Conservation (phyloP, 768 basidiomycete species). For the Lactarius deliciosus region DNA sequence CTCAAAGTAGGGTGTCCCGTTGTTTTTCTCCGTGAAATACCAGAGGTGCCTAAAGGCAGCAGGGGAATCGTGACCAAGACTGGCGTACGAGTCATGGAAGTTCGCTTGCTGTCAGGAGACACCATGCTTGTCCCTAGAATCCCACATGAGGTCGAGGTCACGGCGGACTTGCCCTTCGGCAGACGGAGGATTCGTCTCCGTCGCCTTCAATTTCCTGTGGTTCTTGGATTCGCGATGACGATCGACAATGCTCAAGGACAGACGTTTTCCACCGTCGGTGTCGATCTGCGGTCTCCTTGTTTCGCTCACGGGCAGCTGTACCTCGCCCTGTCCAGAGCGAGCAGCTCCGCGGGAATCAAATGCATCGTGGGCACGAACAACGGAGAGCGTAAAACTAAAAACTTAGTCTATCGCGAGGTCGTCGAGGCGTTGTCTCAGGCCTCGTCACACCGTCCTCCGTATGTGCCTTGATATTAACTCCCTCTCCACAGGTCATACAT, state of each 20-base stretch:
- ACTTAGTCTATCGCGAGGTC: not conserved
- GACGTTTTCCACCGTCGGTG: not conserved
- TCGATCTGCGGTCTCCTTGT: not conserved
- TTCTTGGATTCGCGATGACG: constrained; percentile 4
- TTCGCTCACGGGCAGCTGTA: not conserved
- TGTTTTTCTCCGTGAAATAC: not conserved
- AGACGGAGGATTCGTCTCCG: not conserved
- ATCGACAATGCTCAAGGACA: not conserved
- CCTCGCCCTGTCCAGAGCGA: not conserved
- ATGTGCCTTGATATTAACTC: not conserved
- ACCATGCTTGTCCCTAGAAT: not conserved
- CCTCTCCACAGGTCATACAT: not conserved
- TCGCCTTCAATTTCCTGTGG: not conserved
- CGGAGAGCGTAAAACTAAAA: not conserved
- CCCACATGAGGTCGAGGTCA: not conserved
- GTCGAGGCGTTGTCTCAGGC: not conserved
- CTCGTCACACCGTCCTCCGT: not conserved
- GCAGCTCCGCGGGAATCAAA: not conserved
- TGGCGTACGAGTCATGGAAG: not conserved
- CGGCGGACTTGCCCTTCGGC: not conserved
- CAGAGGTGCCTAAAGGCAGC: not conserved
- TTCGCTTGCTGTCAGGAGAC: not conserved
- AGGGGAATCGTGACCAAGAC: not conserved
- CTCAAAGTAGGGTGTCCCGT: not conserved
- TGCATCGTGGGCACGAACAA: not conserved